These are phyloP conservation scores for Linnemannia elongata DNA, from an alignment of 192 early-diverging fungal species.

Conservation along the genomic window DNA sequence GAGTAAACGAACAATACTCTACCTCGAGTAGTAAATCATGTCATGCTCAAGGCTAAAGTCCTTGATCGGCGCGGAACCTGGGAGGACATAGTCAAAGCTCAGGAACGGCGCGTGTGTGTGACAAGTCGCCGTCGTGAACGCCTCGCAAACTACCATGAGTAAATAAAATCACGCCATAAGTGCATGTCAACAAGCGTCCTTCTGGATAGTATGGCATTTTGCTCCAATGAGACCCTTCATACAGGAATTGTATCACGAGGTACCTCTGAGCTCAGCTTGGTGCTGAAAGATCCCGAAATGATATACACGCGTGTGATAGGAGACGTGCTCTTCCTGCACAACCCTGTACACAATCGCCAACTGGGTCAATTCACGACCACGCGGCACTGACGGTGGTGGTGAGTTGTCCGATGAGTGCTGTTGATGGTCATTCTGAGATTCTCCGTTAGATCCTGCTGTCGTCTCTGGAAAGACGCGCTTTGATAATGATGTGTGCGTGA, in stretches of 20 bases:
- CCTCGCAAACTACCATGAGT: slow-evolving; percentile 14
- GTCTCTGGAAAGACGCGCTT: slow-evolving; percentile 17
- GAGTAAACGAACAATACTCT: background rate
- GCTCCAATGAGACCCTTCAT: background rate
- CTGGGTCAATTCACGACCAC: slow-evolving; percentile 11
- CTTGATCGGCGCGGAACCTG: slow-evolving; percentile 44
- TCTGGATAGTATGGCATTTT: background rate
- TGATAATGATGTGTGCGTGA: slow-evolving; percentile 42
- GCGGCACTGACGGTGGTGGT: too few species aligned
- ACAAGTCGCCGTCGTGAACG: slow-evolving; percentile 25
- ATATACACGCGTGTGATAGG: slow-evolving; percentile 40
- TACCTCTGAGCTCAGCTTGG: slow-evolving; percentile 29
- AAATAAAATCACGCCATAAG: background rate
- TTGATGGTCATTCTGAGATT: background rate
- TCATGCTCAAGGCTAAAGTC: slow-evolving; percentile 53
- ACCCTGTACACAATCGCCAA: slow-evolving; percentile 43
- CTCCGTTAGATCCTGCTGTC: background rate
- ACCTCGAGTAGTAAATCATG: slow-evolving; percentile 45
- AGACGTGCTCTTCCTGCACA: slow-evolving; percentile 33
- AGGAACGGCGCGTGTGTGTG: slow-evolving; percentile 33
- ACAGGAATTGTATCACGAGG: background rate
- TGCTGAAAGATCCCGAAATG: slow-evolving; percentile 35
- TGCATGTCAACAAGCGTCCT: background rate
- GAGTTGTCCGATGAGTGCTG: background rate
- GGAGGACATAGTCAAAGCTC: slow-evolving; percentile 47